Percentiles rank a stretch among this genome's conserved stretches.
These are phyloP conservation scores for Aegilops tauschii DNA, from an alignment of 176 grass and related monocot genomes.

Conservation along the genomic window DNA sequence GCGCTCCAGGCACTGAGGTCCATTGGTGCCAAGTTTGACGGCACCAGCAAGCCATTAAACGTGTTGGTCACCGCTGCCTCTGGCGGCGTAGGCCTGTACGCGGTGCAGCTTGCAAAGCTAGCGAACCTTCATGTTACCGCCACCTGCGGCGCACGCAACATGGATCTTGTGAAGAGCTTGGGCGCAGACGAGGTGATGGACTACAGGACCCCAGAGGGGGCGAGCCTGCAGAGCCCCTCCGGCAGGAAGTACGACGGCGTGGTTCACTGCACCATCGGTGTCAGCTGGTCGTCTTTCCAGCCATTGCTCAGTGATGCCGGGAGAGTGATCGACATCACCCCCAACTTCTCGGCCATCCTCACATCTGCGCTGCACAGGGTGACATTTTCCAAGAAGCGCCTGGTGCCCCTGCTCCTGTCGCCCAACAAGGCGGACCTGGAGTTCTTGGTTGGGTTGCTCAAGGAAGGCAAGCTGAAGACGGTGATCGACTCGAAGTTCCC, in stretches of 20 bases:
- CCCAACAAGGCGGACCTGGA: constrained; percentile 45
- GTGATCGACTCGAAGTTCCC: constrained; percentile 49
- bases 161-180: constrained; percentile 53
- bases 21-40: constrained; percentile 57
- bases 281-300: constrained; percentile 49
- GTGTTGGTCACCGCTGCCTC: constrained; percentile 65
- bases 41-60: constrained; percentile 44
- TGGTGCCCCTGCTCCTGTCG: constrained; percentile 39
- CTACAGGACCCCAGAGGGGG: constrained; percentile 59
- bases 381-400: constrained; percentile 39
- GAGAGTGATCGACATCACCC: constrained; percentile 55
- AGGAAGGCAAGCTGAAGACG: constrained; percentile 55
- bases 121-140: constrained; percentile 57
- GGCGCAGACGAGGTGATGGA: constrained; percentile 71
- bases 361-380: constrained; percentile 29
- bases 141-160: constrained; percentile 49
- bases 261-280: constrained; percentile 48
- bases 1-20: constrained; percentile 42
- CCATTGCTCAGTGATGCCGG: constrained; percentile 30
- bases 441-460: constrained; percentile 56
- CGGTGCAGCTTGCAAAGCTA: constrained; percentile 33
- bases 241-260: constrained; percentile 59
- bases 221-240: constrained; percentile 44
- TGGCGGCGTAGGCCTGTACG: background rate
- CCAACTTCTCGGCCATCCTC: constrained; percentile 17